Conservation (phyloP, 2,329 filamentous ascomycete genomes). For the Pseudocercospora fijiensis region DNA sequence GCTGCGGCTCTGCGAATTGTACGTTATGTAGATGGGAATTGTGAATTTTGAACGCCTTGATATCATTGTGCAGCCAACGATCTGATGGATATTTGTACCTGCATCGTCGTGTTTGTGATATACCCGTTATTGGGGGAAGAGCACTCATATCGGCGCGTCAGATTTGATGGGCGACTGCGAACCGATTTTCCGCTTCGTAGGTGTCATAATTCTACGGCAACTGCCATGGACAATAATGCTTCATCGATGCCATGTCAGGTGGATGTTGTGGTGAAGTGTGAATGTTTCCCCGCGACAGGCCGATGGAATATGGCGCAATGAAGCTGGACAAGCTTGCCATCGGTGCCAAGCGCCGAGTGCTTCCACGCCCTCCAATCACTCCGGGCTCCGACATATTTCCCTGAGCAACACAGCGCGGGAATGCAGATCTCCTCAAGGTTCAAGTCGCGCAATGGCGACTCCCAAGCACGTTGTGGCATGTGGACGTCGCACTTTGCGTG, state of each 20-base stretch:
- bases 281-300: background rate
- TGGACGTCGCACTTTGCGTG: background rate
- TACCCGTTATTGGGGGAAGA: too few species aligned
- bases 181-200: too few species aligned
- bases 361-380: constrained; percentile 14
- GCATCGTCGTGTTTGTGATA: too few species aligned
- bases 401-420: background rate
- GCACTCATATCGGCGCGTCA: too few species aligned
- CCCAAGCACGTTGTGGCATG: constrained; percentile 15
- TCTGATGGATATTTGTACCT: background rate
- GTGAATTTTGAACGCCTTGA: background rate
- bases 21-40: background rate
- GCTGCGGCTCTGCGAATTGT: background rate
- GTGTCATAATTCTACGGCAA: too few species aligned
- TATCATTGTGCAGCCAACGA: background rate
- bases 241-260: too few species aligned
- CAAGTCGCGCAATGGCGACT: constrained; percentile 19
- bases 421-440: background rate
- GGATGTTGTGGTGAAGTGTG: too few species aligned
- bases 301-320: constrained; percentile 27
- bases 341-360: constrained; percentile 19
- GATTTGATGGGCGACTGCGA: too few species aligned
- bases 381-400: constrained; percentile 10
- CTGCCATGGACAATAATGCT: too few species aligned
- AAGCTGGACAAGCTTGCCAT: constrained; percentile 30